phyloP scores from a whole-genome alignment of 1,139 yeast species.

The Pichia terricola region DNA sequence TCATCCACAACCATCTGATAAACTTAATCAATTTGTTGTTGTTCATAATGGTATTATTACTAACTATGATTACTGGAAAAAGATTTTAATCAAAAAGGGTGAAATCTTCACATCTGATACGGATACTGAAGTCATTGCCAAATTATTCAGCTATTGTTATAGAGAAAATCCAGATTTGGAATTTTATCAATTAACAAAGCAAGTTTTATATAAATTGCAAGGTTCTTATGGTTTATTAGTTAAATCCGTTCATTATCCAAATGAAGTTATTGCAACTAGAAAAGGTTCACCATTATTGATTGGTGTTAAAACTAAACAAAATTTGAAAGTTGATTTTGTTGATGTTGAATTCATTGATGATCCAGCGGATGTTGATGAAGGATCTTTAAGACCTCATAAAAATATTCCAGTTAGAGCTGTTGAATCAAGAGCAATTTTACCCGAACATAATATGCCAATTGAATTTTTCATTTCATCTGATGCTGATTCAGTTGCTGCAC shows the following conservation, averaged over 20 bases:
- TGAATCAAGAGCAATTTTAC: slow-evolving; percentile 26
- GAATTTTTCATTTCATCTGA: slow-evolving; percentile 96
- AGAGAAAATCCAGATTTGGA: slow-evolving; percentile 64
- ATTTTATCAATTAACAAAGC: slow-evolving; percentile 86
- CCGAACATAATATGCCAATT: slow-evolving; percentile 45
- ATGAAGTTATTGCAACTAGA: slow-evolving; percentile 94
- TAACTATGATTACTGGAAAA: slow-evolving; percentile 83
- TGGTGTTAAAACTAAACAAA: slow-evolving; percentile 93
- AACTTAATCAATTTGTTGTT: slow-evolving; percentile 71
- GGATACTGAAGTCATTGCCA: slow-evolving; percentile 97
- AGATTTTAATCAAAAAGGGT: slow-evolving; percentile 73
- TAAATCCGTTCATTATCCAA: slow-evolving; percentile 86
- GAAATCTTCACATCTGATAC: slow-evolving; percentile 84
- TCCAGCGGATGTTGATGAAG: slow-evolving; percentile 10
- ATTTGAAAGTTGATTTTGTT: slow-evolving; percentile 94
- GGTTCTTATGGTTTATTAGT: slow-evolving; percentile 97
- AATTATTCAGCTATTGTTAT: slow-evolving; percentile 83
- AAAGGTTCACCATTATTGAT: slow-evolving; percentile 96
- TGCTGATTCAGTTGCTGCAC: slow-evolving; percentile 96
- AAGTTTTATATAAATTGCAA: slow-evolving; percentile 85
- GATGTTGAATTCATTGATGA: slow-evolving; percentile 92
- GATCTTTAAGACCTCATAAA: slow-evolving; percentile 9
- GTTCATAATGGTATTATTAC: slow-evolving; percentile 99
- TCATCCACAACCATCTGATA: slow-evolving; percentile 93
- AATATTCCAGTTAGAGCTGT: slow-evolving; percentile 21